Evolutionary conservation across 78 protist genomes (phyloP), one percentile per base, ranked within the genome.

Genomic region (slime mould (Dictyostelium discoideum)): DNA sequence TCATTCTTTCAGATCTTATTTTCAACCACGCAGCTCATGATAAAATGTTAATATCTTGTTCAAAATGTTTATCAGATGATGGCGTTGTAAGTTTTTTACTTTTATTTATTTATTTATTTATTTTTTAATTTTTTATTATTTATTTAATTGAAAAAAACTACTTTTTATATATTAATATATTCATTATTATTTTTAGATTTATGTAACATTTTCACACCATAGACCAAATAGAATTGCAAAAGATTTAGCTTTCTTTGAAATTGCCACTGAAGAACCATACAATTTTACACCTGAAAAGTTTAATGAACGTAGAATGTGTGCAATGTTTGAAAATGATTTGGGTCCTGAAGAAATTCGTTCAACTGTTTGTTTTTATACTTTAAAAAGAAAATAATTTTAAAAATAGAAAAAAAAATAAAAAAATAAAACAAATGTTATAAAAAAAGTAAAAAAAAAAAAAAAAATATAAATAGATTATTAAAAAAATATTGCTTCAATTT

Each of bases 291-390:
- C 76, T 8, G 94, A 90, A 54, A 90, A 90, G 40, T 90, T 90
- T 46, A 82, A 48, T 8, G 94, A 90, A 69, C 24, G 54, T 42
- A 80, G 60, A 37, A 90, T 90, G 94, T 9, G 72, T 5, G 84
- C 94, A 44, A 90, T 90, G 94, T 90, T 90, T 90, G 94, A 80
- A 13, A 32, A 82, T n/a, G 94, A 90, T 82, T 82, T 90, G 13
- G 94, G 94, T 42, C 32, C 83, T 18, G 94, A 90, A 26, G 94
- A 82, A 67, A 22, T 60, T 14, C 42, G 94, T 32, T 40, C 69
- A 48, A 90, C 94, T 29, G 94, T 90, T 65, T 48, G 82, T 48
- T 90, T 82, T n/a, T 90, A 90, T 22, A 80, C 84, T 1, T n/a
- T 90, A 50, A 90, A 82, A 60, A 69, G 50, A 37, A 80, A 90